Percentiles rank a stretch among this genome's conserved stretches.
These are phyloP conservation scores for Fistulina hepatica DNA, from an alignment of 1,284 basidiomycete genomes.

Conservation along the genomic window DNA sequence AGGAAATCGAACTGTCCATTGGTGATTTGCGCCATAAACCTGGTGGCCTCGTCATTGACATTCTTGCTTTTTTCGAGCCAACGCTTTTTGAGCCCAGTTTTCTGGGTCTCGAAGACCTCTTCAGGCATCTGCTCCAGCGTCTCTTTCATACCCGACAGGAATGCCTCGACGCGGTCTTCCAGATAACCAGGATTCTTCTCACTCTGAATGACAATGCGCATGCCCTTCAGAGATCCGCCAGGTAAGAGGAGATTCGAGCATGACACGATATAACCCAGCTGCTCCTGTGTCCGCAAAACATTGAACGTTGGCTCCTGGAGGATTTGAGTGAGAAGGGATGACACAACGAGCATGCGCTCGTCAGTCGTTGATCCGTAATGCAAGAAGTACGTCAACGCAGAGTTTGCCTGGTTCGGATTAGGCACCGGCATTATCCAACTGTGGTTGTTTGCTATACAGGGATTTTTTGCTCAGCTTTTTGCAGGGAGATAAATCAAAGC, in stretches of 20 bases:
- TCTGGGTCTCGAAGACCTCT: constrained; percentile 57
- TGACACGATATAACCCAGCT: constrained; percentile 86
- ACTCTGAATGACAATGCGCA: constrained; percentile 87
- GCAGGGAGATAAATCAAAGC: constrained; percentile 3
- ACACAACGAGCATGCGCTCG: constrained; percentile 44
- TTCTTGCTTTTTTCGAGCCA: constrained; percentile 50
- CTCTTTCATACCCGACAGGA: constrained; percentile 63
- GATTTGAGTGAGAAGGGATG: constrained; percentile 64
- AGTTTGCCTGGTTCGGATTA: constrained; percentile 85
- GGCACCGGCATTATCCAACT: constrained; percentile 64
- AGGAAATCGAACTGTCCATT: constrained; percentile 73
- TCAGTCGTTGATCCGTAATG: constrained; percentile 59
- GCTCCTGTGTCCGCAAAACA: constrained; percentile 89
- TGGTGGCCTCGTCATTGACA: constrained; percentile 66
- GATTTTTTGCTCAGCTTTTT: constrained; percentile 10
- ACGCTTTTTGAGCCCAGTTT: constrained; percentile 51
- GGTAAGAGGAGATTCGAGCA: constrained; percentile 44
- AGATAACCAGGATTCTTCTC: constrained; percentile 80
- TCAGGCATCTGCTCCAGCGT: constrained; percentile 48
- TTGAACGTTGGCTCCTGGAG: constrained; percentile 90
- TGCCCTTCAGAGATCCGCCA: constrained; percentile 61
- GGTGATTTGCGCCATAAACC: constrained; percentile 64
- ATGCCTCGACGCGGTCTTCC: constrained; percentile 82
- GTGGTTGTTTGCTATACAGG: constrained; percentile 51
- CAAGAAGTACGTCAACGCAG: constrained; percentile 69